Evolutionary conservation across 2,329 filamentous ascomycete species (phyloP).

Genomic region (Phoma sp.): DNA sequence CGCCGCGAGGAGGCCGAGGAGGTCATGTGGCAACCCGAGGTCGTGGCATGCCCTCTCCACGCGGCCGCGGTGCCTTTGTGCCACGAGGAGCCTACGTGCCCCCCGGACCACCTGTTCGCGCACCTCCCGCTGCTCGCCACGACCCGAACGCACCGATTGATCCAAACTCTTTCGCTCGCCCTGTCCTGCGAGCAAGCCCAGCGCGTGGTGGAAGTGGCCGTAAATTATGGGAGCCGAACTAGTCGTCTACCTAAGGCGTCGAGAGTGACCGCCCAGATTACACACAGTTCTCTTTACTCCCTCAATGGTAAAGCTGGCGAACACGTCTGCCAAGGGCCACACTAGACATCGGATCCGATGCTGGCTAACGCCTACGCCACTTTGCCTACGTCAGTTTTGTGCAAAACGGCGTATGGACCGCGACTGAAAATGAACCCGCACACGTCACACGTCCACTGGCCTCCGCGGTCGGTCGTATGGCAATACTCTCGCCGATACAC

Average conservation of each 20-base stretch:
- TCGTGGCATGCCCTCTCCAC: conserved; percentile 26
- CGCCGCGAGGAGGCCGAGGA: conserved; percentile 43
- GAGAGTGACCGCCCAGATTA: conserved; percentile 5
- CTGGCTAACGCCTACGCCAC: background rate
- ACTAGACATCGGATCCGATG: background rate
- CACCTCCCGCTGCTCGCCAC: conserved; percentile 34
- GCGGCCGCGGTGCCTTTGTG: conserved; percentile 39
- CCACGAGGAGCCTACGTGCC: conserved; percentile 41
- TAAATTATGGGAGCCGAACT: conserved; percentile 51
- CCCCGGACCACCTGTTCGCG: conserved; percentile 34
- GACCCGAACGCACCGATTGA: conserved; percentile 49
- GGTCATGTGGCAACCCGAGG: conserved; percentile 31
- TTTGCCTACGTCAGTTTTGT: background rate
- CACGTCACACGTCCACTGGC: too few relatives aligned
- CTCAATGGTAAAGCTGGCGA: background rate
- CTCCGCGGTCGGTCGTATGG: too few relatives aligned
- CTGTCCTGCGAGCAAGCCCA: conserved; percentile 35
- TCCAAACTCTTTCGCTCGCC: conserved; percentile 49
- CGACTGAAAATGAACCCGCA: too few relatives aligned
- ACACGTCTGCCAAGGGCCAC: background rate
- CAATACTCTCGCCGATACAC: too few relatives aligned
- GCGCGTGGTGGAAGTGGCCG: conserved; percentile 41
- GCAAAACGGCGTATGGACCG: too few relatives aligned
- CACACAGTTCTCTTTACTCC: background rate
- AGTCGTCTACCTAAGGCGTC: conserved; percentile 16